Base-by-base conservation (phyloP, 306 rosid species). In the Betula pendula region DNA sequence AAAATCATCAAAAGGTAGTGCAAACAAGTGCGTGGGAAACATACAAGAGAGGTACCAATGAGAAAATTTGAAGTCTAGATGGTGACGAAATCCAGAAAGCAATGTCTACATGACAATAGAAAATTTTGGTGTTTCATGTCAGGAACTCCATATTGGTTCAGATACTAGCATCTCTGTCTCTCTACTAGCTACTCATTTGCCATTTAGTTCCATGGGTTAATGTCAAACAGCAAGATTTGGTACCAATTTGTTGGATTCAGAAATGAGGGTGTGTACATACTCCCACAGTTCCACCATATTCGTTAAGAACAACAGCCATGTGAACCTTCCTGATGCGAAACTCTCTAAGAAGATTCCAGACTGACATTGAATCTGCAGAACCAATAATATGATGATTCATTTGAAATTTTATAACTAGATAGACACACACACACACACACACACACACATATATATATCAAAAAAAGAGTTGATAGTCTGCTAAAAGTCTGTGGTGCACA, bases 261-360 rank as follows among this genome's bases (percentile, higher is more conserved):
- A 74, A 48, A 44, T 58, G 1, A 50, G 74, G 24, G 75, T 3
- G 70, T 70, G 47, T 42, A 89, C 98, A 48, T 89, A 96, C 99
- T 80, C 99, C 99, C 43, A 96, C 90, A 82, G 99, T 96, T 84
- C 99, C 99, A 69, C 99, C 99, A 40, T 96, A 96, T 88, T 96
- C 99, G 1, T 96, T 96, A 74, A 91, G 97, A 79, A 96, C 98
- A 65, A 96, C 97, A 25, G 99, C 98, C 98, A 96, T 96, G 98
- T 96, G 99, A 84, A 96, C 99, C 80, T 96, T 93, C 82, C 97
- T 87, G 84, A 96, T 93, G 81, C 98, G 91, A 65, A 96, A 96
- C 88, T 96, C 99, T 82, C 99, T 88, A 71, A 96, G 98, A 88
- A 96, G 99, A 90, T 96, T 93, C 99, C 99, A 96, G 65, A 96